These are phyloP conservation scores for Amanita thiersii DNA, from an alignment of 768 basidiomycete genomes.

Conservation along the genomic window DNA sequence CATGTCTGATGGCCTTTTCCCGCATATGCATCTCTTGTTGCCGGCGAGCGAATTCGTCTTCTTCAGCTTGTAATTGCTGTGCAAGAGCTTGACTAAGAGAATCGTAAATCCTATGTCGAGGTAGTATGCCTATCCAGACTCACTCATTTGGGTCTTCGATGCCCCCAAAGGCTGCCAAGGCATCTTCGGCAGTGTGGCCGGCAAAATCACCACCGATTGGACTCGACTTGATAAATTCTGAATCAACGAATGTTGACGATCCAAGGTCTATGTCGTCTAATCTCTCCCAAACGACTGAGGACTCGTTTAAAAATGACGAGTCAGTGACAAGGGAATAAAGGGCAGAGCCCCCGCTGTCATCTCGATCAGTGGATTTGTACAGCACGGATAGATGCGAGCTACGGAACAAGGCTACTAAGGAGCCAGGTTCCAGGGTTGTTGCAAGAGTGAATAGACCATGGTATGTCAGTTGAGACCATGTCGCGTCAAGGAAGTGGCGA, in stretches of 20 bases:
- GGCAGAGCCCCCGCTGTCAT: conserved; percentile 23
- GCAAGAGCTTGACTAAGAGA: conserved; percentile 58
- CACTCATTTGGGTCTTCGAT: conserved; percentile 51
- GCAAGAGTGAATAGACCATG: conserved; percentile 80
- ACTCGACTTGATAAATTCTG: conserved; percentile 49
- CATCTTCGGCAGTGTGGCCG: conserved; percentile 59
- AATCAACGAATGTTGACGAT: conserved; percentile 71
- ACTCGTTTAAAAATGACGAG: conserved; percentile 68
- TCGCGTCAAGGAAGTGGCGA: conserved; percentile 58
- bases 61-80: conserved; percentile 71
- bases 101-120: too few relatives aligned
- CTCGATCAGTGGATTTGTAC: conserved; percentile 44
- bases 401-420: conserved; percentile 81
- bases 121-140: conserved; percentile 20
- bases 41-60: conserved; percentile 47
- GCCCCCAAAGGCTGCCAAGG: conserved; percentile 39
- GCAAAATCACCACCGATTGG: conserved; percentile 80
- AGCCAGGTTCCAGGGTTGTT: conserved; percentile 42
- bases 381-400: conserved; percentile 87
- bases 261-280: conserved; percentile 83
- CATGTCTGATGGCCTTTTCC: conserved; percentile 15
- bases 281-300: conserved; percentile 84
- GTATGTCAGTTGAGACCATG: conserved; percentile 81
- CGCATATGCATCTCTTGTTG: conserved; percentile 24
- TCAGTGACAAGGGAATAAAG: conserved; percentile 86